Conservation (phyloP, 768 basidiomycete species). For the Lanmaoa pseudosensibilis region DNA sequence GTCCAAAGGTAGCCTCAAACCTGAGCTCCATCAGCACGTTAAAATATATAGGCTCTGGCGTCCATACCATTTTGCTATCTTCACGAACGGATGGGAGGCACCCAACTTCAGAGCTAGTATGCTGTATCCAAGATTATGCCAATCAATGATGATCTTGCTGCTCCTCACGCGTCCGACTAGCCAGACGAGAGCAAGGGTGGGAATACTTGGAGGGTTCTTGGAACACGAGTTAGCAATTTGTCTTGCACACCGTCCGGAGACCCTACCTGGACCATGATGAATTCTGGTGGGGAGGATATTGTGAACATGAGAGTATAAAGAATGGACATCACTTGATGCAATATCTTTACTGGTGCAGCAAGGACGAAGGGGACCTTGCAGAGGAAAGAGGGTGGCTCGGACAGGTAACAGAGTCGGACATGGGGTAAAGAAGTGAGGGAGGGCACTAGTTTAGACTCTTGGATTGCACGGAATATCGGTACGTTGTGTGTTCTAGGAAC, state of each 20-base stretch:
- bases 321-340: slow-evolving; percentile 64
- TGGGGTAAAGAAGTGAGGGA: slow-evolving; percentile 66
- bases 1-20: slow-evolving; percentile 82
- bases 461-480: background rate
- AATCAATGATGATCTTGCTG: slow-evolving; percentile 92
- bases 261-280: slow-evolving; percentile 86
- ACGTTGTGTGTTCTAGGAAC: background rate
- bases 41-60: background rate
- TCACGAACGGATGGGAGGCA: slow-evolving; percentile 62
- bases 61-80: slow-evolving; percentile 69
- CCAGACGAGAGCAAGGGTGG: slow-evolving; percentile 86
- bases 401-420: slow-evolving; percentile 66
- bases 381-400: slow-evolving; percentile 59
- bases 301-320: slow-evolving; percentile 59
- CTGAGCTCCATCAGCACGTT: slow-evolving; percentile 41
- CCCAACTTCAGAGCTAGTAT: slow-evolving; percentile 88
- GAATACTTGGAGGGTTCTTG: slow-evolving; percentile 96
- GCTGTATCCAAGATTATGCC: slow-evolving; percentile 97
- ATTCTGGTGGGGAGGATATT: slow-evolving; percentile 71
- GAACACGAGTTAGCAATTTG: slow-evolving; percentile 3
- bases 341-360: slow-evolving; percentile 79
- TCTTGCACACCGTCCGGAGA: background rate
- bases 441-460: slow-evolving; percentile 78
- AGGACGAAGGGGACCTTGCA: slow-evolving; percentile 60
- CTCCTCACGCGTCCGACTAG: slow-evolving; percentile 64